These are phyloP conservation scores for Aotearoamyces nothofagi DNA, from an alignment of 2,329 filamentous ascomycete species.

Conservation along the genomic window DNA sequence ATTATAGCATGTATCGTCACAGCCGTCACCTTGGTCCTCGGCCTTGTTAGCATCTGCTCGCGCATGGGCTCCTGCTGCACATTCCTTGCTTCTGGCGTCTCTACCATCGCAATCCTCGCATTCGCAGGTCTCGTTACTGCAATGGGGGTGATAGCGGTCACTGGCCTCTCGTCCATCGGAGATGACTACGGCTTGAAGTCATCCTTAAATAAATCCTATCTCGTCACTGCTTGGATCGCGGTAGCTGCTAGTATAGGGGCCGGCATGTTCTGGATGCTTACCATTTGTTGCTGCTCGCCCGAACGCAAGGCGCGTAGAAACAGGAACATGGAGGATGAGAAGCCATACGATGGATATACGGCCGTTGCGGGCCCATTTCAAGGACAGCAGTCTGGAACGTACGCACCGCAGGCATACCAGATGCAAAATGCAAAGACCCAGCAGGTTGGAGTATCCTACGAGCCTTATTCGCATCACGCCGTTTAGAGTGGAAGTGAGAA, in stretches of 20 bases:
- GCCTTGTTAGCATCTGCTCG: constrained; percentile 71
- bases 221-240: constrained; percentile 63
- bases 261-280: constrained; percentile 81
- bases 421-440: no score
- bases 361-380: neutral
- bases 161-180: constrained; percentile 49
- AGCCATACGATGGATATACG: neutral
- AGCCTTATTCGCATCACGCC: no score
- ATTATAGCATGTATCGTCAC: constrained; percentile 58
- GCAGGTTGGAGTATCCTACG: no score
- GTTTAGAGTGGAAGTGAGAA: no score
- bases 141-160: constrained; percentile 54
- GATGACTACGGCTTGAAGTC: constrained; percentile 58
- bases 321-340: neutral
- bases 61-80: constrained; percentile 70
- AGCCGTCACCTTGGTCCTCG: constrained; percentile 56
- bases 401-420: no score
- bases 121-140: constrained; percentile 62
- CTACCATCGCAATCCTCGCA: constrained; percentile 36
- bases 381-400: no score
- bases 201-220: constrained; percentile 51
- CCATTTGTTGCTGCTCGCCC: constrained; percentile 69
- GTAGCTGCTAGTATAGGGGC: constrained; percentile 62
- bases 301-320: neutral
- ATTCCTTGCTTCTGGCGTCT: constrained; percentile 56